Base-by-base conservation (phyloP, 163 green algal genomes). In the Smithsoniella earleae region DNA sequence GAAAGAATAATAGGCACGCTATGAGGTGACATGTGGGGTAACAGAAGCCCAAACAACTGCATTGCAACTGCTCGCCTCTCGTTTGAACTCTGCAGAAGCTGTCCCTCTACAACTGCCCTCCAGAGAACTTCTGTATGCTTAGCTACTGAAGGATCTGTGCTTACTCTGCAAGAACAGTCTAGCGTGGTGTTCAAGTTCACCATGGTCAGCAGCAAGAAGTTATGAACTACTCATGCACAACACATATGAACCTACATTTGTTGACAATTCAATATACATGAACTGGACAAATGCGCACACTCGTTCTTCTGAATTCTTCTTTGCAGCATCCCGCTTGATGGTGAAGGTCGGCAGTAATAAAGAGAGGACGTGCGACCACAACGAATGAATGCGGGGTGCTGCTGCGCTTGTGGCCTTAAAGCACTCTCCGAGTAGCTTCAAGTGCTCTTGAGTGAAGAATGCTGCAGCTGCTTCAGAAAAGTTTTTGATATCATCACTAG, bases 291-390 rank as follows among this genome's bases (percentile, higher is more conserved):
- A n/a, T n/a, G n/a, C n/a, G n/a, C n/a, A n/a, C n/a, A n/a, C n/a
- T n/a, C n/a, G n/a, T n/a, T n/a, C n/a, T n/a, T n/a, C n/a, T n/a
- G n/a, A n/a, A n/a, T n/a, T n/a, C n/a, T n/a, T n/a, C n/a, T n/a
- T n/a, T n/a, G n/a, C n/a, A n/a, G n/a, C n/a, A n/a, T n/a, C n/a
- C n/a, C n/a, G n/a, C n/a, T n/a, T n/a, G n/a, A n/a, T n/a, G n/a
- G n/a, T n/a, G n/a, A n/a, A n/a, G n/a, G n/a, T n/a, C n/a, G n/a
- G n/a, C n/a, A n/a, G n/a, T n/a, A n/a, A n/a, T n/a, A n/a, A n/a
- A n/a, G n/a, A n/a, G n/a, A n/a, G n/a, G 8, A 69, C n/a, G 43
- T 69, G 58, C 20, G 34, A 31, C 58, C 58, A 69, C 25, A 69
- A 30, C 40, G 58, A 69, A 34, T 69, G 58, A 18, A 69, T 30